Base-by-base conservation (phyloP, 345 rosid species). In the Salix udensis region DNA sequence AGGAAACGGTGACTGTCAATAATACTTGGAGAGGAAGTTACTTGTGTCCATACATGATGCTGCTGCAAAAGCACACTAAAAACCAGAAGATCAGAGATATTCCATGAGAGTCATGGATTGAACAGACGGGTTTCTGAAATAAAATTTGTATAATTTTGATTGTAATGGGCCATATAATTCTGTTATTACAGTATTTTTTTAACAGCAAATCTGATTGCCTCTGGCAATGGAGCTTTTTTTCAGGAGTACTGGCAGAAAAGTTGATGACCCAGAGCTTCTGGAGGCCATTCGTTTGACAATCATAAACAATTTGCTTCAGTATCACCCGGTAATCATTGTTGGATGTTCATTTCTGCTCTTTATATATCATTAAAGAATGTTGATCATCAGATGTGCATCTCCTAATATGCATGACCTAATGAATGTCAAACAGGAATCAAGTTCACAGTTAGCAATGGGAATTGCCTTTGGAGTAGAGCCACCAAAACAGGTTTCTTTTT, bases 361-460 rank as follows among this genome's bases (percentile, higher is more conserved):
- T 18, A 28, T 48, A 13, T 65, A 46, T 34, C 66, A 30, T 60
- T 64, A 53, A 52, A 68, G 34, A 60, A 50, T 66, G 76, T 68
- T 39, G 24, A 6, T 24, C 14, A 53, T 58, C 34, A 48, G 12
- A 61, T 24, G 72, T 64, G 11, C 31, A 66, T 76, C 67, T 34
- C 50, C 70, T 39, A 74, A 24, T 75, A 15, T n/a, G 15, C 64
- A 9, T 58, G 74, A 64, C 72, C 46, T 76, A 70, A 65, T 66
- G n/a, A 65, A 34, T 62, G 77, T 79, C 80, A 75, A 60, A 75
- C 86, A 96, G 99, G 99, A 96, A 86, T 93, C 99, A 77, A 93
- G 99, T 82, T 86, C 99, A 34, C 97, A 93, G 81, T 84, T 96
- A 75, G 99, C 99, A 64, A 86, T 96, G 97, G 99, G 99, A 73